A percentile compares a stretch with the other conserved stretches of the same genome.
Evolutionary conservation across 2,329 filamentous ascomycete genomes (phyloP).

Genomic region (Daldinia sp.): DNA sequence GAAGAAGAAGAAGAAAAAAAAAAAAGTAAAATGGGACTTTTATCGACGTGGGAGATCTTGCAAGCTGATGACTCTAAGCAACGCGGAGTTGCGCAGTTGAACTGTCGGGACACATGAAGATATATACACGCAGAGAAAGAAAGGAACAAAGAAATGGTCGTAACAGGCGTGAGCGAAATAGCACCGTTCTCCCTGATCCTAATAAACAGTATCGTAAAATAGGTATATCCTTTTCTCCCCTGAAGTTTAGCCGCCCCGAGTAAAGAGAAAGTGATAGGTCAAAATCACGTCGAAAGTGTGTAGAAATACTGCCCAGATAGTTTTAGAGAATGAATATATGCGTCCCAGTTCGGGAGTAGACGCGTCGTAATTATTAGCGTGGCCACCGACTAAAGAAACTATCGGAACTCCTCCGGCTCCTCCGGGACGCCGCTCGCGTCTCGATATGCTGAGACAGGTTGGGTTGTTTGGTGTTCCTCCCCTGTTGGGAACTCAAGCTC

Average conservation of each 20-base stretch:
- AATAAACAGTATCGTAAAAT: slow-evolving; percentile 28
- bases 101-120: slow-evolving; percentile 13
- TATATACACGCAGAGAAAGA: slow-evolving; percentile 29
- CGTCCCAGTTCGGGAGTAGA: slow-evolving; percentile 16
- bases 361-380: slow-evolving; percentile 26
- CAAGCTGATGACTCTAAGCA: slow-evolving; percentile 28
- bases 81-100: slow-evolving; percentile 3
- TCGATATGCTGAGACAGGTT: slow-evolving; percentile 4
- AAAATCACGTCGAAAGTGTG: slow-evolving; percentile 12
- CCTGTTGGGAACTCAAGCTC: slow-evolving; percentile 10
- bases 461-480: not conserved
- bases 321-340: slow-evolving; percentile 17
- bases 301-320: slow-evolving; percentile 10
- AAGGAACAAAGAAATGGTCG: slow-evolving; percentile 30
- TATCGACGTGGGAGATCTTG: slow-evolving; percentile 16
- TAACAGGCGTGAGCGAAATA: slow-evolving; percentile 35
- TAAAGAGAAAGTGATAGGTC: slow-evolving; percentile 22
- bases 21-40: slow-evolving; percentile 23
- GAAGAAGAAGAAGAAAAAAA: slow-evolving; percentile 4
- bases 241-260: slow-evolving; percentile 22
- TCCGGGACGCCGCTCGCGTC: slow-evolving; percentile 20
- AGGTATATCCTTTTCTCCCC: slow-evolving; percentile 39
- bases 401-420: slow-evolving; percentile 26
- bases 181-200: slow-evolving; percentile 30
- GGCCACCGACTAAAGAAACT: slow-evolving; percentile 13